phyloP scores from a whole-genome alignment of 257 asterid species.

The Solanum paucissectum region DNA sequence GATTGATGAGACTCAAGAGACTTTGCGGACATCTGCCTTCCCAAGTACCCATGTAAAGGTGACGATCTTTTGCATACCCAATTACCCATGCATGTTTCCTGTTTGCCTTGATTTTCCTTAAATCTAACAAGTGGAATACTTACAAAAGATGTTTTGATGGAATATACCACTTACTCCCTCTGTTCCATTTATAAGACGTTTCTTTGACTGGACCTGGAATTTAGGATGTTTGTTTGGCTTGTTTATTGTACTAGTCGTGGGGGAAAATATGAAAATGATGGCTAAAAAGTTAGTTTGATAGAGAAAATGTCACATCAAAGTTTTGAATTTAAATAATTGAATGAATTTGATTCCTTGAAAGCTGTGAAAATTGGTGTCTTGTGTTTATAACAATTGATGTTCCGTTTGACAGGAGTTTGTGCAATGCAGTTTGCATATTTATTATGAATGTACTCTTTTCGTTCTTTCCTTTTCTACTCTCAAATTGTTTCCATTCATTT shows the following conservation, averaged over 20 bases:
- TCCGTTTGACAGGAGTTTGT: neutral
- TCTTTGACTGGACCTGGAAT: neutral
- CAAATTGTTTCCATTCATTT: neutral
- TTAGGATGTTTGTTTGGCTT: neutral
- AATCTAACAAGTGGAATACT: neutral
- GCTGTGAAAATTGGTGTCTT: neutral
- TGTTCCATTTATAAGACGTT: neutral
- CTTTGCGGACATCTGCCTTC: conserved; percentile 88
- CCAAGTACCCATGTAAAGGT: conserved; percentile 85
- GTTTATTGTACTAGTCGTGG: neutral
- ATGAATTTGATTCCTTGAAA: neutral
- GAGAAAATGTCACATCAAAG: neutral
- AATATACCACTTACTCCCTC: neutral
- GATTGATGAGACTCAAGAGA: conserved; percentile 93
- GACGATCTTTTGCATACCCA: neutral
- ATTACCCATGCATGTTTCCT: neutral
- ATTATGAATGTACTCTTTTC: neutral
- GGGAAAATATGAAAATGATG: neutral
- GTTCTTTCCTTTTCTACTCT: neutral
- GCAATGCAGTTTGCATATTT: neutral
- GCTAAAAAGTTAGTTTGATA: neutral
- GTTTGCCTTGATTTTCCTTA: neutral
- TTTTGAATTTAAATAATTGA: neutral
- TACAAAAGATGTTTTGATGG: neutral
- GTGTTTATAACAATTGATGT: neutral